Evolutionary conservation across 2,329 filamentous ascomycete genomes (phyloP).

Genomic region (Neopestalotiopsis sp.): DNA sequence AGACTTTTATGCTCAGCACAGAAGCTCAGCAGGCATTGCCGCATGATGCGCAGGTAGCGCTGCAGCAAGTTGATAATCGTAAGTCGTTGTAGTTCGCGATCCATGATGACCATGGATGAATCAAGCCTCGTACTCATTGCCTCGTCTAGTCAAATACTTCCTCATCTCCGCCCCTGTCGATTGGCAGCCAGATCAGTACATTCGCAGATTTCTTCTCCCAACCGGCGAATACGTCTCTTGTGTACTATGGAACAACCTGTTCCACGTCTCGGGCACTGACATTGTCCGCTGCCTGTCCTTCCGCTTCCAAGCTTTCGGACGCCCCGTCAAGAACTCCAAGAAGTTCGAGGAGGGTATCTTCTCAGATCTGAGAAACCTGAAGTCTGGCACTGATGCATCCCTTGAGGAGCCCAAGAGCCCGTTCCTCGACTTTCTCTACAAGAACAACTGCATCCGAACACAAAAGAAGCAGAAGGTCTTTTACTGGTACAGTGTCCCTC

Average conservation of each 20-base stretch:
- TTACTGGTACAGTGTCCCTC: constrained; percentile 99
- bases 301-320: constrained; percentile 97
- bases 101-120: neutral
- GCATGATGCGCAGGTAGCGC: constrained; percentile 93
- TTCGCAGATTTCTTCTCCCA: constrained; percentile 90
- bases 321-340: constrained; percentile 98
- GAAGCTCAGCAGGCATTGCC: constrained; percentile 96
- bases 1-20: constrained; percentile 98
- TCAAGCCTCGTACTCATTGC: constrained; percentile 26
- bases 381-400: constrained; percentile 96
- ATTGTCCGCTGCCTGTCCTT: constrained; percentile 98
- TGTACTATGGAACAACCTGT: constrained; percentile 98
- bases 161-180: constrained; percentile 98
- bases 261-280: constrained; percentile 98
- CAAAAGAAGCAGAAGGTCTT: constrained; percentile 99
- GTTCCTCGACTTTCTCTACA: constrained; percentile 98
- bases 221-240: constrained; percentile 99
- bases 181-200: constrained; percentile 96
- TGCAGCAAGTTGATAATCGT: constrained; percentile 99
- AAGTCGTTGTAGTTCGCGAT: constrained; percentile 48
- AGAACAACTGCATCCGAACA: constrained; percentile 99
- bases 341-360: constrained; percentile 99
- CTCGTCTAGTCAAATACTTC: constrained; percentile 89
- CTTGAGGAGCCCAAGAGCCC: constrained; percentile 98
- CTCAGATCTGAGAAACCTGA: constrained; percentile 96